These are phyloP conservation scores for Colletotrichum filicis DNA, from an alignment of 2,329 filamentous ascomycete genomes.

Conservation along the genomic window DNA sequence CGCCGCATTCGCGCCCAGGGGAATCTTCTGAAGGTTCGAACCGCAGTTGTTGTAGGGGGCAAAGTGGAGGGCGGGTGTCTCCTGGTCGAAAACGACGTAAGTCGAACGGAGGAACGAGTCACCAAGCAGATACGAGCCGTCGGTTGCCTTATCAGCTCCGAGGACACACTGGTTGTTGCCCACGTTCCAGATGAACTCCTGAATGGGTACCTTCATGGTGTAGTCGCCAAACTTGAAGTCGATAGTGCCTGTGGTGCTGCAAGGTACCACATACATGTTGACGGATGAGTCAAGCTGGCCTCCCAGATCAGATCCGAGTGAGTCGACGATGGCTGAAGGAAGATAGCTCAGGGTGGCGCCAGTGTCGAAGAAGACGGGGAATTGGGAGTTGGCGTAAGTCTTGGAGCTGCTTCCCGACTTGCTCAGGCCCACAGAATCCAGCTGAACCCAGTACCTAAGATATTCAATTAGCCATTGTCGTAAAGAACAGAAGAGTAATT, in stretches of 20 bases:
- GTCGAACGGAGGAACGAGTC: conserved; percentile 57
- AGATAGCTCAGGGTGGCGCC: conserved; percentile 76
- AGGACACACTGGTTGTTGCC: conserved; percentile 51
- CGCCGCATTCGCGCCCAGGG: conserved; percentile 37
- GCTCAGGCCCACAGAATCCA: conserved; percentile 50
- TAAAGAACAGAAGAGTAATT: too few relatives aligned
- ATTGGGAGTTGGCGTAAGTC: conserved; percentile 44
- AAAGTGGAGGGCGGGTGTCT: conserved; percentile 41
- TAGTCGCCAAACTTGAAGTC: conserved; percentile 60
- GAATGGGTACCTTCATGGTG: conserved; percentile 55
- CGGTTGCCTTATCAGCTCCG: conserved; percentile 56
- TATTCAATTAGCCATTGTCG: neutral
- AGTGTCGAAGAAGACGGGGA: conserved; percentile 69
- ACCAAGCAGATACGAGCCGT: conserved; percentile 48
- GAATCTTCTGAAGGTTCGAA: conserved; percentile 39
- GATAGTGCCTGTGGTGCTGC: conserved; percentile 53
- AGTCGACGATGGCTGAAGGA: conserved; percentile 63
- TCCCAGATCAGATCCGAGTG: conserved; percentile 56
- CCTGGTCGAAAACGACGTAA: conserved; percentile 50
- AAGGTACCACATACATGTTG: conserved; percentile 62
- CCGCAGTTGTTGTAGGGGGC: conserved; percentile 41
- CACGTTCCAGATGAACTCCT: conserved; percentile 58
- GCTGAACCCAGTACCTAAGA: conserved; percentile 54
- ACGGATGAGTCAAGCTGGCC: conserved; percentile 53
- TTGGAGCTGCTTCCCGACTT: conserved; percentile 41